Percentiles rank a stretch among this genome's conserved stretches.
phyloP scores from a whole-genome alignment of 1,139 yeast genomes.

The Kodamaea fungicola region DNA sequence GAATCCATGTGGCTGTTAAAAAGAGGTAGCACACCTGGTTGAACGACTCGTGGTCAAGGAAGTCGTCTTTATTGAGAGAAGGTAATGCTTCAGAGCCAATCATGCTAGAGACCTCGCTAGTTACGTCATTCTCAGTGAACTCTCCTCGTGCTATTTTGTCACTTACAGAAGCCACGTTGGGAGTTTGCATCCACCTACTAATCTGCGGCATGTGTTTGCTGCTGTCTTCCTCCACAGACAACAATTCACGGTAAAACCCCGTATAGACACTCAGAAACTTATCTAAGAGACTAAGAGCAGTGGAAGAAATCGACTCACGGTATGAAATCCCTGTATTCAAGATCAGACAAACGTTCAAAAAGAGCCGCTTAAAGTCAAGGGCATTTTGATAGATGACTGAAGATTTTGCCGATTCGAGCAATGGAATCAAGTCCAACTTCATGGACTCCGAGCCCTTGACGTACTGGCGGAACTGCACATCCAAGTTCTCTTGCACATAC shows the following conservation, averaged over 20 bases:
- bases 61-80: conserved; percentile 35
- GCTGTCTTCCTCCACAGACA: conserved; percentile 19
- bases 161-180: conserved; percentile 33
- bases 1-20: conserved; percentile 45
- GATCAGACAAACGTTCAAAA: conserved; percentile 49
- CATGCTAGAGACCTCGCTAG: background rate
- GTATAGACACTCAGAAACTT: conserved; percentile 30
- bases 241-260: conserved; percentile 29
- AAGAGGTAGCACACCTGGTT: conserved; percentile 48
- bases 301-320: conserved; percentile 48
- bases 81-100: background rate
- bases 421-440: conserved; percentile 1
- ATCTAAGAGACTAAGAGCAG: conserved; percentile 36
- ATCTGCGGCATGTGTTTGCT: conserved; percentile 29
- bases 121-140: background rate
- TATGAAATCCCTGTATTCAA: conserved; percentile 61
- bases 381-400: conserved; percentile 45
- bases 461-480: conserved; percentile 27
- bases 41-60: conserved; percentile 43
- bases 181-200: conserved; percentile 43
- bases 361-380: conserved; percentile 49
- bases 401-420: conserved; percentile 1
- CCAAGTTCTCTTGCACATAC: conserved; percentile 56
- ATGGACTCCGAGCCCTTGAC: conserved; percentile 19
- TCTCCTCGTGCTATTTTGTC: background rate